Base-by-base conservation (phyloP, 306 rosid genomes). In the Cucumis melo region DNA sequence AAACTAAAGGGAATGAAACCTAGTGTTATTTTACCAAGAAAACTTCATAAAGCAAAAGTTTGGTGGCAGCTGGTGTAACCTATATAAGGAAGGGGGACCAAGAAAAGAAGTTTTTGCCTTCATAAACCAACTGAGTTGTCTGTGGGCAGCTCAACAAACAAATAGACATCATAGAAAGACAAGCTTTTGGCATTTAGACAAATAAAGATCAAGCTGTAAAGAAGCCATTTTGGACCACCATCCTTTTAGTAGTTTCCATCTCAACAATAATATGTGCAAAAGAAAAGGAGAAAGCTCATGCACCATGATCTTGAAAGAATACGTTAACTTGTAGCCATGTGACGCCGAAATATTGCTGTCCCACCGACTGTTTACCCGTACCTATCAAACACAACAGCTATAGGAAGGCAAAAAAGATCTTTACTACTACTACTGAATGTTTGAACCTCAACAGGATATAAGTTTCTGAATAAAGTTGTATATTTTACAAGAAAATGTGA, bases 251-350 rank as follows among this genome's bases (percentile, higher is more conserved):
- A 84, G 58, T 79, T 79, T 82, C 68, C 54, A 74, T 79, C 82
- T 53, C 81, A 91, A 89, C 85, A 77, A 85, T 87, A 87, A 78
- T 2, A 64, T 76, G 60, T 55, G 71, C 60, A 90, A 87, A 68
- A 79, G 82, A 66, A 91, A 85, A 70, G 78, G 81, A 72, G 82
- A 87, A 59, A 68, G 80, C 77, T 76, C 82, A 63, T 75, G 79
- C 81, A 74, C 81, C 89, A 87, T 89, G 91, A 83, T 86, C 87
- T 79, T 85, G 86, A 85, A 82, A 85, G 75, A 82, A 84, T 77
- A 77, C 55, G 8, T 77, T 23, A 87, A 88, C 83, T 81, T 83
- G 56, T 80, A 67, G 83, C 78, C 89, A 88, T 85, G 94, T 86
- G 92, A 84, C 54, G 68, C 32, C n/a, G 74, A 85, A 86, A 88